Conservation (phyloP, 169 alveolate genomes). For the Babesia sp. region DNA sequence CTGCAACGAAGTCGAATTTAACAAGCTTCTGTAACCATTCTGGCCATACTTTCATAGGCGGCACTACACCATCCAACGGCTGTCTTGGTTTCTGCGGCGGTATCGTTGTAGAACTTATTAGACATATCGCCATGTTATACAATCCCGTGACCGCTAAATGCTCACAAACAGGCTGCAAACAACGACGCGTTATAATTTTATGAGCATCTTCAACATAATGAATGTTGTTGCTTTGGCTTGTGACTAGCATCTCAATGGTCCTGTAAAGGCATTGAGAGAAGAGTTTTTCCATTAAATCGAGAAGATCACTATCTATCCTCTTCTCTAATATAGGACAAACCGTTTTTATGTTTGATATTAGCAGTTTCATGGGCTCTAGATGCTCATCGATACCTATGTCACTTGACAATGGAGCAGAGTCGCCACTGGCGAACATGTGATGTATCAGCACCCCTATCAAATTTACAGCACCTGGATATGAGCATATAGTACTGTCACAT, state of each 20-base stretch:
- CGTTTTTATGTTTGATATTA: neutral
- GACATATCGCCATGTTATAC: constrained; percentile 17
- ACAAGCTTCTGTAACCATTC: constrained; percentile 17
- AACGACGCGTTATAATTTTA: neutral
- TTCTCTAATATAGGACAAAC: neutral
- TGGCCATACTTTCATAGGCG: neutral
- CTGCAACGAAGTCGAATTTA: neutral
- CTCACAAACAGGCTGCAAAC: constrained; percentile 5
- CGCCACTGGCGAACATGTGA: constrained; percentile 4
- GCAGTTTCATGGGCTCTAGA: neutral
- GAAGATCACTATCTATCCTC: neutral
- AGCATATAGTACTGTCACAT: neutral
- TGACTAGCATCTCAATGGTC: constrained; percentile 6
- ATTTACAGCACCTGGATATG: neutral
- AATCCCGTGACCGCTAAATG: neutral
- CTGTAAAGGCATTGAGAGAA: neutral
- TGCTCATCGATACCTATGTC: constrained; percentile 23
- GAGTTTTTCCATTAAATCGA: neutral
- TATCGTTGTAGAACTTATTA: neutral
- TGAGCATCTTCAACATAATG: neutral
- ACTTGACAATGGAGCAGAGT: neutral
- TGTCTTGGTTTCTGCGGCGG: neutral
- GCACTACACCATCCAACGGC: neutral
- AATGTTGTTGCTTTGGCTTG: constrained; percentile 20
- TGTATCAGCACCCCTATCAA: neutral